Conservation (phyloP, 192 early-diverging fungal species). For the Linnemannia hyalina region DNA sequence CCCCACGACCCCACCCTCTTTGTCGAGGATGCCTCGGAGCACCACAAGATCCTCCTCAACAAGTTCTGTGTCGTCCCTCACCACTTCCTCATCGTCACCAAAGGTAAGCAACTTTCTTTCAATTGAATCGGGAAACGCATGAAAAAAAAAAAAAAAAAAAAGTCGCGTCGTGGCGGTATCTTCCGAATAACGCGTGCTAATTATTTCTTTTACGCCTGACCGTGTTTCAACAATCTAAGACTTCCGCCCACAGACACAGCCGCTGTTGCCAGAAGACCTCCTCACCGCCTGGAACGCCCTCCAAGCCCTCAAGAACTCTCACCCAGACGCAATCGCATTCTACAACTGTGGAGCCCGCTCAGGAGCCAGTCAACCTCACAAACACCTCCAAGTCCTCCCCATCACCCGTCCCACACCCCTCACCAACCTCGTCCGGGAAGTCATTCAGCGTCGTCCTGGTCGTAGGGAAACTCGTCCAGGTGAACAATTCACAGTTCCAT, state of each 20-base stretch:
- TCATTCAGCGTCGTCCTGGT: slow-evolving; percentile 56
- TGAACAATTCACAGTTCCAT: slow-evolving; percentile 62
- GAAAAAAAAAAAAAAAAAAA: background rate
- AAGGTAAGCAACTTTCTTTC: slow-evolving; percentile 53
- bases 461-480: slow-evolving; percentile 42
- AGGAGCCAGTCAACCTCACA: slow-evolving; percentile 71
- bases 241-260: slow-evolving; percentile 63
- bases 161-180: background rate
- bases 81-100: slow-evolving; percentile 68
- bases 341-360: slow-evolving; percentile 70
- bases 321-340: slow-evolving; percentile 56
- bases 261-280: slow-evolving; percentile 62
- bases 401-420: slow-evolving; percentile 60
- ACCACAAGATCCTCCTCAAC: slow-evolving; percentile 65
- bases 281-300: slow-evolving; percentile 54
- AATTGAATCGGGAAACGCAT: background rate
- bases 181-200: background rate
- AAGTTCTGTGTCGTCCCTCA: slow-evolving; percentile 69
- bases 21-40: slow-evolving; percentile 56
- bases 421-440: slow-evolving; percentile 42
- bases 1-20: slow-evolving; percentile 62
- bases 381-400: slow-evolving; percentile 71
- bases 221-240: slow-evolving; percentile 50
- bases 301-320: slow-evolving; percentile 31
- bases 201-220: background rate